A percentile compares a stretch with the other conserved stretches of the same genome.
Evolutionary conservation across 805 yeast species (phyloP).

Genomic region (Candida xiaguanensis): DNA sequence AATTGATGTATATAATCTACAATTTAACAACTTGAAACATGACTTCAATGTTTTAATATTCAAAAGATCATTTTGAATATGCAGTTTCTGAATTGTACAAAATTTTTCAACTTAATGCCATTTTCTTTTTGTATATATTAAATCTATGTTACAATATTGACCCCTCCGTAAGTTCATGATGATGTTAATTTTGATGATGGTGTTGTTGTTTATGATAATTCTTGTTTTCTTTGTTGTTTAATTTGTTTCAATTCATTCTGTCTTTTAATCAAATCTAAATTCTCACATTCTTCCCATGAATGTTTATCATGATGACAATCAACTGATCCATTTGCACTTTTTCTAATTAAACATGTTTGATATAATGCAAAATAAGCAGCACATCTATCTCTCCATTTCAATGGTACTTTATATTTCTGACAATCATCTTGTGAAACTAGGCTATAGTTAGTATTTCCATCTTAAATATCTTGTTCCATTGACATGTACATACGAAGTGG

Average conservation of each 20-base stretch:
- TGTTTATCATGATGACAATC: constrained; percentile 77
- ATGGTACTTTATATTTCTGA: constrained; percentile 73
- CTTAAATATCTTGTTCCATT: too few relatives aligned
- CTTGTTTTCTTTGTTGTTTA: constrained; percentile 16
- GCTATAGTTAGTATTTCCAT: constrained; percentile 9
- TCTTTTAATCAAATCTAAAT: constrained; percentile 76
- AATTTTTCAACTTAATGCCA: not conserved
- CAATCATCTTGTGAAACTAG: constrained; percentile 78
- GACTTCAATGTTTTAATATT: constrained; percentile 1
- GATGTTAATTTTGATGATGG: too few relatives aligned
- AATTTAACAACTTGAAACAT: not conserved
- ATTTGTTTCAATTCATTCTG: constrained; percentile 63
- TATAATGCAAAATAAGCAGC: constrained; percentile 51
- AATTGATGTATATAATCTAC: constrained; percentile 12
- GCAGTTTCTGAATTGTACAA: not conserved
- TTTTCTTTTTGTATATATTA: not conserved
- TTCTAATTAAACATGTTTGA: constrained; percentile 42
- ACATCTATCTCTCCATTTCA: constrained; percentile 81
- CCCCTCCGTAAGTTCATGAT: too few relatives aligned
- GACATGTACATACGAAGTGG: constrained; percentile 44
- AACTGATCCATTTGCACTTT: constrained; percentile 38
- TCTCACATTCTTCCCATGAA: constrained; percentile 81
- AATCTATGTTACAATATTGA: constrained; percentile 5
- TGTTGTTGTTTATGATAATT: not conserved
- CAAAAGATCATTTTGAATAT: not conserved